Evolutionary conservation across 2,329 filamentous ascomycete species (phyloP).

Genomic region (Arthrinium puccinioides): DNA sequence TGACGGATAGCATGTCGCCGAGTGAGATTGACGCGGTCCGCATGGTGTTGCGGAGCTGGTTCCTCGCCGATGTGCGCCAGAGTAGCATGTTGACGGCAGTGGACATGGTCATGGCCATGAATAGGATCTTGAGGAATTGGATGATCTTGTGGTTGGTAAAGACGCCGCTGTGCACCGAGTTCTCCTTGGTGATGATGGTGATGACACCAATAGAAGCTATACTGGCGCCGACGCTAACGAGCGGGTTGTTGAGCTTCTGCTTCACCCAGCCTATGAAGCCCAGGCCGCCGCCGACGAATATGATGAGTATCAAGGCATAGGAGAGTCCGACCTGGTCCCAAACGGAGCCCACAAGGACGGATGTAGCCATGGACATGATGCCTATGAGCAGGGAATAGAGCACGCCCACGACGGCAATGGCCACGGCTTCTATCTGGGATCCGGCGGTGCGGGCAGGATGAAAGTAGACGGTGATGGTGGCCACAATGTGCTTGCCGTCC

Average conservation of each 20-base stretch:
- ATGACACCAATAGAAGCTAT: conserved; percentile 84
- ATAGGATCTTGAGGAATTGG: conserved; percentile 75
- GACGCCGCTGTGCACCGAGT: conserved; percentile 72
- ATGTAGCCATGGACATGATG: conserved; percentile 81
- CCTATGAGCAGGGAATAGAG: conserved; percentile 70
- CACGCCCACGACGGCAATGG: conserved; percentile 72
- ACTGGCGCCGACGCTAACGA: conserved; percentile 80
- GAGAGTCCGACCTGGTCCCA: conserved; percentile 62
- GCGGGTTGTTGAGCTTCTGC: conserved; percentile 66
- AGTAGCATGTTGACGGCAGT: conserved; percentile 70
- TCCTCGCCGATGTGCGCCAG: conserved; percentile 71
- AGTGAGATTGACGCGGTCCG: conserved; percentile 67
- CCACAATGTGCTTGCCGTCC: conserved; percentile 90
- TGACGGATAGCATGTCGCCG: conserved; percentile 73
- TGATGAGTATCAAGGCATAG: conserved; percentile 68
- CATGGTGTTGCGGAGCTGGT: conserved; percentile 65
- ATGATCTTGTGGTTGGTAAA: conserved; percentile 77
- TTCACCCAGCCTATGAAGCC: conserved; percentile 87
- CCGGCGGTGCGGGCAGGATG: conserved; percentile 81
- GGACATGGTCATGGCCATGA: conserved; percentile 68
- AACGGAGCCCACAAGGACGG: conserved; percentile 66
- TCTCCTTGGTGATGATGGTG: conserved; percentile 85
- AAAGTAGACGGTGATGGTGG: conserved; percentile 91
- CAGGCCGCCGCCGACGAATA: conserved; percentile 81
- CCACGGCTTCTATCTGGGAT: conserved; percentile 79